Evolutionary conservation across 169 alveolate species (phyloP), one percentile per base, ranked within the genome.

Genomic region (Fabrea salina): DNA sequence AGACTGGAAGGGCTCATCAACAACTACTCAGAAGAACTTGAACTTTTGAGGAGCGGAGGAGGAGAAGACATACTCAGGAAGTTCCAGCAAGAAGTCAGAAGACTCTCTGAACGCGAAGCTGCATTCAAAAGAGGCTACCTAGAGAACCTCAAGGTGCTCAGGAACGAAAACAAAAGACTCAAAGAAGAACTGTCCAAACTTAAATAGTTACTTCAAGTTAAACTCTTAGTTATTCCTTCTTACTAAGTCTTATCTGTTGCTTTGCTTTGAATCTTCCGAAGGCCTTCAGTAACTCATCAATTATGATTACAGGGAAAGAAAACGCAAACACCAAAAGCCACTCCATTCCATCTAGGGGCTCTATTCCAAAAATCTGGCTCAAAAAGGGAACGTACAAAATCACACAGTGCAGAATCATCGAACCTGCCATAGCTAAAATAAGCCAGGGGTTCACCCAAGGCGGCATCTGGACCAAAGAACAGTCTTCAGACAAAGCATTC

Each of bases 401-500:
- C 64, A 96, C 25, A 83, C 95, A 89, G 85, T 98, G 99, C 27
- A 96, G 88, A 5, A 82, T 79, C 39, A 97, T 76, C 19, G 98
- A 94, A 39, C 95, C 94, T 53, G 89, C 50, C 2, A 97, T 94
- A 5, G 99, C 99, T 59, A 95, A 61, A 37, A 97, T 86, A 43
- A 98, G 89, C 85, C 93, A 96, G 30, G 97, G 98, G 82, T 98
- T 98, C 4, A 86, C 91, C 98, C 99, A 97, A n/a, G 99, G 99
- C 25, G 99, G 99, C 87, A 96, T 89, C 54, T 85, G 90, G 16
- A 98, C 79, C 35, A 98, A 85, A 11, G 99, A 98, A 49, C 96
- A 95, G 84, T 97, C 98, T 85, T 98, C 99, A 16, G 99, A 96
- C 30, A 98, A 90, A 22, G 99, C 99, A 82, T 98, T 98, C 80